Evolutionary conservation across 306 rosid genomes (phyloP).

Genomic region (Prunus kanzakura): DNA sequence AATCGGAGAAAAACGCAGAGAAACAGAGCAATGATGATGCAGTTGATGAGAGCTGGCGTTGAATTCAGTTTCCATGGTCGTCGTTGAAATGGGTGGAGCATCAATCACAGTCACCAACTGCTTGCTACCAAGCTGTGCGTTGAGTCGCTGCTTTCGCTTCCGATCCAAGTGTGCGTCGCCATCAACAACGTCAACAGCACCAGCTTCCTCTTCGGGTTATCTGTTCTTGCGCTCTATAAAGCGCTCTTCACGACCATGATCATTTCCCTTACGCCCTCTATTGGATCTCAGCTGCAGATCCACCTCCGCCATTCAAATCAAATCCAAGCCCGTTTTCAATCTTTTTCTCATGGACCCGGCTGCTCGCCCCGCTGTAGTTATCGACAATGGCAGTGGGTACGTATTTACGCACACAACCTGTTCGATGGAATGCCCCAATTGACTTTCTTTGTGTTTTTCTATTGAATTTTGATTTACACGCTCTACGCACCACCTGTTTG

Average conservation of each 20-base stretch:
- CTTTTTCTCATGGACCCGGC: constrained; percentile 78
- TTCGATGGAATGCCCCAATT: constrained; percentile 34
- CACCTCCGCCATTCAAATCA: constrained; percentile 28
- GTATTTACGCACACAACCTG: constrained; percentile 19
- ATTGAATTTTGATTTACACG: neutral
- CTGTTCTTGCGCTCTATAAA: constrained; percentile 24
- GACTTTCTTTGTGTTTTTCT: neutral
- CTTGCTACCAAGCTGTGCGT: constrained; percentile 34
- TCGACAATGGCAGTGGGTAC: constrained; percentile 98
- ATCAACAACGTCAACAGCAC: constrained; percentile 9
- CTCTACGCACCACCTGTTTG: constrained; percentile 17
- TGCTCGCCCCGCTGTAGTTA: constrained; percentile 93
- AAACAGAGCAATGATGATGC: constrained; percentile 28
- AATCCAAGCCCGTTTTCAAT: constrained; percentile 5
- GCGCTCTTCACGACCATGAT: constrained; percentile 67
- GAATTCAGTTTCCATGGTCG: constrained; percentile 25
- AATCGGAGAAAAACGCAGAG: neutral
- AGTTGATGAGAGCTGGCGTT: constrained; percentile 27
- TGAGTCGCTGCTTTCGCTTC: constrained; percentile 63
- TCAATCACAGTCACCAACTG: constrained; percentile 34
- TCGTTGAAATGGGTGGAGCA: constrained; percentile 51
- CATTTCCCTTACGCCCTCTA: constrained; percentile 40
- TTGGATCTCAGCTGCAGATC: constrained; percentile 87
- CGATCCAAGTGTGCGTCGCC: constrained; percentile 62
- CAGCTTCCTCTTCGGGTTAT: constrained; percentile 15